These are phyloP conservation scores for Paecilomyces formosus DNA, from an alignment of 2,329 filamentous ascomycete species.

Conservation along the genomic window DNA sequence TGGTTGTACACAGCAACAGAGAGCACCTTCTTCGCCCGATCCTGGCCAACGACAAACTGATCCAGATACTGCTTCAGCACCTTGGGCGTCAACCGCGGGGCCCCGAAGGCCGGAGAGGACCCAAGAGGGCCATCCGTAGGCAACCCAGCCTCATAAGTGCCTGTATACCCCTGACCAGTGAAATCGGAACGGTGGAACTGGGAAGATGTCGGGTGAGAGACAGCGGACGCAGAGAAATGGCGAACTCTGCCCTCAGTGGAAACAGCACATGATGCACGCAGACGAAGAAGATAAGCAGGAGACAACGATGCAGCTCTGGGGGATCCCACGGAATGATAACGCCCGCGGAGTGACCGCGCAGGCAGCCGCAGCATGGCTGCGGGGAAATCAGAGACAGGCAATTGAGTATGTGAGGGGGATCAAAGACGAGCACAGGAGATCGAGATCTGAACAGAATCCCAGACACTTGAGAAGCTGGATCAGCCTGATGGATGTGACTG, in stretches of 20 bases:
- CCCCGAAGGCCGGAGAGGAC: constrained; percentile 50
- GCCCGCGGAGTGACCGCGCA: constrained; percentile 15
- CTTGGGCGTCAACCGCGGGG: constrained; percentile 53
- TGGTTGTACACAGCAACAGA: constrained; percentile 95
- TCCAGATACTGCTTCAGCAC: constrained; percentile 83
- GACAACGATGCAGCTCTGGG: constrained; percentile 13
- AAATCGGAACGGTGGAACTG: constrained; percentile 57
- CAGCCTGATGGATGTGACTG: constrained; percentile 8
- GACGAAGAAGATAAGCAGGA: constrained; percentile 12
- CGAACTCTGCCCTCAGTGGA: constrained; percentile 7
- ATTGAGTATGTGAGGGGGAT: background rate
- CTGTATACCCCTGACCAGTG: constrained; percentile 54
- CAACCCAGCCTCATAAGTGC: constrained; percentile 55
- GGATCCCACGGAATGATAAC: constrained; percentile 12
- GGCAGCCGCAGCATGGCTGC: constrained; percentile 26
- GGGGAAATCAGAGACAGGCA: constrained; percentile 4
- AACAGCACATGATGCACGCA: constrained; percentile 3
- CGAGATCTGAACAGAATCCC: background rate
- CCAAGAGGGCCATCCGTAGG: constrained; percentile 58
- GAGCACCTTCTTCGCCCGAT: constrained; percentile 83
- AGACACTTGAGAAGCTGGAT: background rate
- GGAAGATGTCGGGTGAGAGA: constrained; percentile 34
- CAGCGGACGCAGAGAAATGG: constrained; percentile 20
- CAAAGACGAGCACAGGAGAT: background rate
- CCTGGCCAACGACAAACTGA: constrained; percentile 93